A percentile compares a stretch with the other conserved stretches of the same genome.
phyloP scores from a whole-genome alignment of 495 filamentous ascomycete genomes.

The Neurospora intermedia region DNA sequence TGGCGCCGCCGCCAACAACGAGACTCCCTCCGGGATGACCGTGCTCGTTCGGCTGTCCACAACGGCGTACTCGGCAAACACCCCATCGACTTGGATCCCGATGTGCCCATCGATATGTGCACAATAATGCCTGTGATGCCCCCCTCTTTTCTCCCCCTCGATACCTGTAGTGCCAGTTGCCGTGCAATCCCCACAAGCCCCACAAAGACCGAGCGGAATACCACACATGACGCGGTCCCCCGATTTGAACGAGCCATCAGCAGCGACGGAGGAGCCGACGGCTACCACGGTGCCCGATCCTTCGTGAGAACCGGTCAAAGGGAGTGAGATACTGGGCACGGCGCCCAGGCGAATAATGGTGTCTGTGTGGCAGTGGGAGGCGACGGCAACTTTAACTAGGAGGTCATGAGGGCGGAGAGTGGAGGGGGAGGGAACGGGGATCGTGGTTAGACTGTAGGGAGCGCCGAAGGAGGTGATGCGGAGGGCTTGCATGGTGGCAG shows the following conservation, averaged over 20 bases:
- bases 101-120: slow-evolving; percentile 13
- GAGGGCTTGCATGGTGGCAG: not conserved
- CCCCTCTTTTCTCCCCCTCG: slow-evolving; percentile 8
- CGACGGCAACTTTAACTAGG: slow-evolving; percentile 47
- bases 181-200: slow-evolving; percentile 36
- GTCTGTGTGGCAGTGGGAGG: slow-evolving; percentile 53
- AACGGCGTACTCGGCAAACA: slow-evolving; percentile 42
- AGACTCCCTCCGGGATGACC: slow-evolving; percentile 36
- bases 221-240: slow-evolving; percentile 44
- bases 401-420: slow-evolving; percentile 36
- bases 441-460: slow-evolving; percentile 39
- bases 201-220: slow-evolving; percentile 37
- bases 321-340: slow-evolving; percentile 29
- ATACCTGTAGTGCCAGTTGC: slow-evolving; percentile 5
- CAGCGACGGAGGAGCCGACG: slow-evolving; percentile 29
- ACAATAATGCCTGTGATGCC: slow-evolving; percentile 39
- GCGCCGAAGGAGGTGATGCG: slow-evolving; percentile 29
- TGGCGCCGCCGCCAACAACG: slow-evolving; percentile 41
- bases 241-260: slow-evolving; percentile 23
- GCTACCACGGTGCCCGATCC: slow-evolving; percentile 44
- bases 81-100: slow-evolving; percentile 39
- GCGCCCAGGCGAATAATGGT: slow-evolving; percentile 37
- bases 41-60: slow-evolving; percentile 35
- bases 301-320: slow-evolving; percentile 48
- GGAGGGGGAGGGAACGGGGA: slow-evolving; percentile 32